Percentiles rank a stretch among this genome's conserved stretches.
phyloP scores from a whole-genome alignment of 352 stramenopile genomes.

The Phytophthora colocasiae region DNA sequence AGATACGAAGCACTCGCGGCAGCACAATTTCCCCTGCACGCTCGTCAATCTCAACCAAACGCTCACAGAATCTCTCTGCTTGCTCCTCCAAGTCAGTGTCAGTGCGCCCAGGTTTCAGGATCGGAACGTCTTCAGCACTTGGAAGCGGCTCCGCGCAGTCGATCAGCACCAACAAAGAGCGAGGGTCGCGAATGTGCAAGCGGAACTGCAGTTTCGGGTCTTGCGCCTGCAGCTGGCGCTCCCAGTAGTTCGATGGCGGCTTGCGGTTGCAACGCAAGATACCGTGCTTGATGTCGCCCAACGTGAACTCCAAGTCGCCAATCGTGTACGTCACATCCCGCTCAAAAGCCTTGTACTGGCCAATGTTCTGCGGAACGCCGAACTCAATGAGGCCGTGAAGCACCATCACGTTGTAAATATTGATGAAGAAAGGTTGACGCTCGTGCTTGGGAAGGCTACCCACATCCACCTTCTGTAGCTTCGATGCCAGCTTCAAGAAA shows the following conservation, averaged over 20 bases:
- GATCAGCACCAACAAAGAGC: constrained; percentile 82
- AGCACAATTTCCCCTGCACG: constrained; percentile 64
- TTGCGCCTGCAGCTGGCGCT: constrained; percentile 81
- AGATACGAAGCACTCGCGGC: constrained; percentile 82
- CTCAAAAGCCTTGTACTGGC: constrained; percentile 86
- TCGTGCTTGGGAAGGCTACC: constrained; percentile 80
- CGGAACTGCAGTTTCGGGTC: constrained; percentile 86
- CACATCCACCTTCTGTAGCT: constrained; percentile 80
- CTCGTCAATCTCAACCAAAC: constrained; percentile 69
- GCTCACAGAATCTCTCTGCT: constrained; percentile 78
- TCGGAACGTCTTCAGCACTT: constrained; percentile 65
- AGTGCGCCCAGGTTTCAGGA: constrained; percentile 81
- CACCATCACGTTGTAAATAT: constrained; percentile 91
- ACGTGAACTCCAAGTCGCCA: constrained; percentile 76
- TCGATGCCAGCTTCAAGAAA: constrained; percentile 73
- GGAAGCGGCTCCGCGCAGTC: constrained; percentile 76
- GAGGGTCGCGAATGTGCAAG: constrained; percentile 88
- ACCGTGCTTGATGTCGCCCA: constrained; percentile 89
- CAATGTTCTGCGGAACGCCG: constrained; percentile 82
- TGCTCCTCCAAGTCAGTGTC: constrained; percentile 89
- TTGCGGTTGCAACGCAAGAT: constrained; percentile 91
- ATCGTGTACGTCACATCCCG: constrained; percentile 84
- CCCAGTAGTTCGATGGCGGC: constrained; percentile 88
- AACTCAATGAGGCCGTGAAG: constrained; percentile 89
- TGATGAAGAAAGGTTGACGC: constrained; percentile 90